Evolutionary conservation across 2,329 filamentous ascomycete species (phyloP).

Genomic region (Stagonosporopsis tanaceti): DNA sequence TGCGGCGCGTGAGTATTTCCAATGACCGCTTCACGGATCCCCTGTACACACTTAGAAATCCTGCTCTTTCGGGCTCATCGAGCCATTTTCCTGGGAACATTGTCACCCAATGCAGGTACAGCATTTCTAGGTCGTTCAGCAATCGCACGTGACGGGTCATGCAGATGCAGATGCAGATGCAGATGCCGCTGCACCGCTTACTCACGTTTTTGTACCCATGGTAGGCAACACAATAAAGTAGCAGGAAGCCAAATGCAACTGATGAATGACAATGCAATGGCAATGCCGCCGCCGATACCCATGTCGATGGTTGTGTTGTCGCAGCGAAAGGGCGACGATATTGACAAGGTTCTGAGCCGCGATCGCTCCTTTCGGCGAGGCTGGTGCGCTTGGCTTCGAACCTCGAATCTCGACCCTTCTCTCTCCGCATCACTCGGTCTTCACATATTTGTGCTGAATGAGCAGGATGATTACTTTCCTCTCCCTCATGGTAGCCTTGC

Average conservation of each 20-base stretch:
- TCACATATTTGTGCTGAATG: not conserved
- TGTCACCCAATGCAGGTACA: slow-evolving; percentile 48
- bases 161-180: not conserved
- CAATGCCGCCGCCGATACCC: slow-evolving; percentile 17
- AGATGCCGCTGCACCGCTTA: slow-evolving; percentile 12
- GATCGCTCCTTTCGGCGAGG: slow-evolving; percentile 12
- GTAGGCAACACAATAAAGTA: slow-evolving; percentile 45
- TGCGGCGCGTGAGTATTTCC: slow-evolving; percentile 49
- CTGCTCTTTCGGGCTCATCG: slow-evolving; percentile 47
- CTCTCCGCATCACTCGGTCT: not conserved
- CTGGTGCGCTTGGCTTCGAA: slow-evolving; percentile 4
- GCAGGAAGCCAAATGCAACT: slow-evolving; percentile 47
- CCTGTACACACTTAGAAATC: slow-evolving; percentile 43
- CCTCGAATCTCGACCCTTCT: not conserved
- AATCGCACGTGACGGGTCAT: slow-evolving; percentile 1
- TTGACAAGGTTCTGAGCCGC: slow-evolving; percentile 4
- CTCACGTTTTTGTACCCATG: slow-evolving; percentile 49
- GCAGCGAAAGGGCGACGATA: slow-evolving; percentile 6
- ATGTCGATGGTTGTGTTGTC: slow-evolving; percentile 13
- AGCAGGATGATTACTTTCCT: not conserved
- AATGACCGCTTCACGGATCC: not conserved
- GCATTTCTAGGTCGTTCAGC: slow-evolving; percentile 35
- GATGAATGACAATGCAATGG: slow-evolving; percentile 33
- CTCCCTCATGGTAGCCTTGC: not conserved
- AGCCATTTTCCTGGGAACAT: slow-evolving; percentile 48